Percentiles rank a stretch among this genome's conserved stretches.
Evolutionary conservation across 2,329 filamentous ascomycete species (phyloP).

Genomic region (Massarina eburnea): DNA sequence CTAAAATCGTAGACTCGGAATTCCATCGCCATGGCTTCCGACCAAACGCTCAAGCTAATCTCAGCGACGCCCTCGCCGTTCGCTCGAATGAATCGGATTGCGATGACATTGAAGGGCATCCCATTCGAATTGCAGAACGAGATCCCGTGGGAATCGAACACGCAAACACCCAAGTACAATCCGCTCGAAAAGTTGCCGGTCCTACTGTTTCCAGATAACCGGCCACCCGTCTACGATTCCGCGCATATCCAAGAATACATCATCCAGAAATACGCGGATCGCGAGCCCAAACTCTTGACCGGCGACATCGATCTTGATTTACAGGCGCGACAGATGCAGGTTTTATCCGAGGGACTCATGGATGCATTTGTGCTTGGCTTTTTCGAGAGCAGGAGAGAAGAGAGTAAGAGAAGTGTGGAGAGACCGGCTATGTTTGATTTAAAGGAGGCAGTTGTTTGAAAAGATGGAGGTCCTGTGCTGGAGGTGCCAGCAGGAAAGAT

Average conservation of each 20-base stretch:
- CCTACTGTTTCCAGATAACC: constrained; percentile 25
- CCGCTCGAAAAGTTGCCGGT: constrained; percentile 46
- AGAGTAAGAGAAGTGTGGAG: no score
- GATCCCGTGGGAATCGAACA: constrained; percentile 47
- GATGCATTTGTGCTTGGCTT: no score
- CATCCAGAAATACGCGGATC: no score
- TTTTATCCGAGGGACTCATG: no score
- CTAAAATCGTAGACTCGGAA: no score
- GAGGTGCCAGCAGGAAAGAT: neutral
- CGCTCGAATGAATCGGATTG: constrained; percentile 47
- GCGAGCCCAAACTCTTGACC: no score
- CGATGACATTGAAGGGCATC: constrained; percentile 42
- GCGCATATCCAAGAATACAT: no score
- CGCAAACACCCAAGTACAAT: constrained; percentile 43
- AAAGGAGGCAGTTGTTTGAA: neutral
- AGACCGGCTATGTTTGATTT: neutral
- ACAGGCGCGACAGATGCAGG: no score
- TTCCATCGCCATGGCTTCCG: no score
- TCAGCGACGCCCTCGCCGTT: constrained; percentile 44
- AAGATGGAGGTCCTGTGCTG: neutral
- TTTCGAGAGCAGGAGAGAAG: no score
- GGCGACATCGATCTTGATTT: no score
- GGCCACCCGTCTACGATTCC: no score
- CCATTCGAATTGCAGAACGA: constrained; percentile 46
- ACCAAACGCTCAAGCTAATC: constrained; percentile 2